Base-by-base conservation (phyloP, 2,329 filamentous ascomycete genomes). In the Fusarium buxicola region DNA sequence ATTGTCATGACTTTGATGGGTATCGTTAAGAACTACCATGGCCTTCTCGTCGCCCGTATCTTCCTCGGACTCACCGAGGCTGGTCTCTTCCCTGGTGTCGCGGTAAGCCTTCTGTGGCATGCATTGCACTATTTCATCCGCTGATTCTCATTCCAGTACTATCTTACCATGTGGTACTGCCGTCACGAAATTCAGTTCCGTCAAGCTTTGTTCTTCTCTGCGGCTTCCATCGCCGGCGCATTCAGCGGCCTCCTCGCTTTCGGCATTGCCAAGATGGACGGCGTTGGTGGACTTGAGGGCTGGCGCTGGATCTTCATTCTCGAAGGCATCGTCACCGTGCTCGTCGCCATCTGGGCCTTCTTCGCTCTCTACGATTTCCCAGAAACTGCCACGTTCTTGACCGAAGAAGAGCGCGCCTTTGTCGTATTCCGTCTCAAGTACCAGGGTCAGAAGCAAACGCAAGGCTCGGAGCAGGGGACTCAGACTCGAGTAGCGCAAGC, bases 351-450 rank as follows among this genome's bases (percentile, higher is more conserved):
- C 5, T 68, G 81, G 1, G 87, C 87, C 1, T 93, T 90, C 76
- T 94, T 87, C 80, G 80, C 88, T 62, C 85, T 96, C 1, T 84
- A 91, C 66, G 92, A 96, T 69, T 96, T 92, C 66, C 93, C 93
- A 0, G 91, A 92, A 62, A 87, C 90, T 21, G 91, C 92, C 0
- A 84, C 68, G 0, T 96, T 96, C 72, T 81, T 96, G 18, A 88
- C 86, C 0, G 84, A 87, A 8, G 84, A 86, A 30, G 92, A 96
- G 68, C 84, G 89, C 3, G 84, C 82, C 1, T 88, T 92, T 41
- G 89, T 95, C 0, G 78, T 92, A 3, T 84, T 85, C 13, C 84
- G 92, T 1, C 79, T 96, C 18, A 88, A 87, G 58, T 84, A 84
- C 15, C 92, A 96, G 80, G 77, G 76, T 7, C 77, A 80, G 38